A percentile compares a stretch with the other conserved stretches of the same genome.
phyloP scores from a whole-genome alignment of 2,329 filamentous ascomycete genomes.

The Fusarium transvaalense region DNA sequence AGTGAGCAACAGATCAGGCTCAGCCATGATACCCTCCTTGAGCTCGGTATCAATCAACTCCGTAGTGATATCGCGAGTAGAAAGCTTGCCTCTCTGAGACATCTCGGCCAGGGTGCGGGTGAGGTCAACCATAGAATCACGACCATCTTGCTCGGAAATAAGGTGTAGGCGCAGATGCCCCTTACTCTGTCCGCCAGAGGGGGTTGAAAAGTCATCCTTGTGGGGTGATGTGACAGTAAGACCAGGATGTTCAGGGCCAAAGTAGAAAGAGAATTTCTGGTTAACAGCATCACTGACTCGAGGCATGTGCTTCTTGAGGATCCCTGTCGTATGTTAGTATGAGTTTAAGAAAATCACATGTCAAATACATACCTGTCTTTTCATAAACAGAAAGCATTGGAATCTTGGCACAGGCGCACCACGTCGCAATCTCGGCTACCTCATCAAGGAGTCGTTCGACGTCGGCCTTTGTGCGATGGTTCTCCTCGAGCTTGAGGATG shows the following conservation, averaged over 20 bases:
- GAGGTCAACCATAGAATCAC: conserved; percentile 93
- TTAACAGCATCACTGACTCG: conserved; percentile 83
- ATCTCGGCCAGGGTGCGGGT: conserved; percentile 95
- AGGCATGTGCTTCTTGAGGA: conserved; percentile 90
- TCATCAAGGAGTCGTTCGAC: conserved; percentile 89
- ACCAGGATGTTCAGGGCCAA: conserved; percentile 78
- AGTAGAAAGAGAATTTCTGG: conserved; percentile 87
- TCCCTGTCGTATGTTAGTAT: conserved; percentile 65
- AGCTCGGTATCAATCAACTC: conserved; percentile 93
- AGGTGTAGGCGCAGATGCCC: conserved; percentile 75
- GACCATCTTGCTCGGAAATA: conserved; percentile 87
- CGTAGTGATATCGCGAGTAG: conserved; percentile 81
- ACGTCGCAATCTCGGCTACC: conserved; percentile 90
- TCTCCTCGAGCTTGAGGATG: conserved; percentile 80
- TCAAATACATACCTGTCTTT: conserved; percentile 74
- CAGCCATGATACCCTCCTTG: conserved; percentile 80
- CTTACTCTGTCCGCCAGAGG: conserved; percentile 49
- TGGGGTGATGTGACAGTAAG: conserved; percentile 69
- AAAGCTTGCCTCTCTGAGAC: conserved; percentile 89
- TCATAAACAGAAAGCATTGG: conserved; percentile 92
- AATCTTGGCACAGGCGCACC: conserved; percentile 92
- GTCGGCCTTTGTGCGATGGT: conserved; percentile 76
- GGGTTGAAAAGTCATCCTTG: conserved; percentile 54
- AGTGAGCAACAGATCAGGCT: conserved; percentile 89
- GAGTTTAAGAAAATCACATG: not conserved